phyloP scores from a whole-genome alignment of 2,329 filamentous ascomycete genomes.

The Microsporum audouinii region DNA sequence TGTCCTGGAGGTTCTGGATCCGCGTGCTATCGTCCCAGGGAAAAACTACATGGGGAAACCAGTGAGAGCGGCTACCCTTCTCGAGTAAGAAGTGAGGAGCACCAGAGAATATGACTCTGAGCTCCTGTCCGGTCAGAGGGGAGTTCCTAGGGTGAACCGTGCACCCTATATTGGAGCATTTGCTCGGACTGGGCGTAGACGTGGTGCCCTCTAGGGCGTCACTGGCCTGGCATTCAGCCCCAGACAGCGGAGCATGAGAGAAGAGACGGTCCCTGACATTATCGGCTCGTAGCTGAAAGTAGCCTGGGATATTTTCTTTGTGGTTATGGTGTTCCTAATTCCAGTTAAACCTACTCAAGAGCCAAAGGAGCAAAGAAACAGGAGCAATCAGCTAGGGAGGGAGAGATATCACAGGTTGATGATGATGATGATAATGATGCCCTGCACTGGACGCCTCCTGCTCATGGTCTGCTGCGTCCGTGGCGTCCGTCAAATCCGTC shows the following conservation, averaged over 20 bases:
- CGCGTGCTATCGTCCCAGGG: conserved; percentile 33
- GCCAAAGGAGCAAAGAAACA: background rate
- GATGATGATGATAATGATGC: background rate
- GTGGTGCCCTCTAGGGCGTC: background rate
- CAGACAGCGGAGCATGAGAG: background rate
- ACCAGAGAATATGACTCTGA: conserved; percentile 33
- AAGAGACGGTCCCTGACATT: background rate
- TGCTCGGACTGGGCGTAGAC: background rate
- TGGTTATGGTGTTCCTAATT: background rate
- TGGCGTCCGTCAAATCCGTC: background rate
- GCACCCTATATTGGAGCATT: background rate
- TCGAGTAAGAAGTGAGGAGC: conserved; percentile 37
- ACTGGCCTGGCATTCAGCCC: background rate
- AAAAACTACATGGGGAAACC: conserved; percentile 35
- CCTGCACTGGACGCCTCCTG: background rate
- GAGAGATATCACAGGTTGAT: background rate
- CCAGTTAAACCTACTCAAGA: background rate
- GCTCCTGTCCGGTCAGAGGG: conserved; percentile 22
- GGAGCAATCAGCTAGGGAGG: background rate
- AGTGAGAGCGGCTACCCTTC: conserved; percentile 29
- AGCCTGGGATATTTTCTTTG: background rate
- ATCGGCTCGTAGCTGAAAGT: background rate
- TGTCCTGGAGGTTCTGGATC: conserved; percentile 32
- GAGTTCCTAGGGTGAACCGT: conserved; percentile 5
- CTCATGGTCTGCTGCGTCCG: background rate